Evolutionary conservation across 768 basidiomycete species (phyloP).

Genomic region (Lactarius sp.): DNA sequence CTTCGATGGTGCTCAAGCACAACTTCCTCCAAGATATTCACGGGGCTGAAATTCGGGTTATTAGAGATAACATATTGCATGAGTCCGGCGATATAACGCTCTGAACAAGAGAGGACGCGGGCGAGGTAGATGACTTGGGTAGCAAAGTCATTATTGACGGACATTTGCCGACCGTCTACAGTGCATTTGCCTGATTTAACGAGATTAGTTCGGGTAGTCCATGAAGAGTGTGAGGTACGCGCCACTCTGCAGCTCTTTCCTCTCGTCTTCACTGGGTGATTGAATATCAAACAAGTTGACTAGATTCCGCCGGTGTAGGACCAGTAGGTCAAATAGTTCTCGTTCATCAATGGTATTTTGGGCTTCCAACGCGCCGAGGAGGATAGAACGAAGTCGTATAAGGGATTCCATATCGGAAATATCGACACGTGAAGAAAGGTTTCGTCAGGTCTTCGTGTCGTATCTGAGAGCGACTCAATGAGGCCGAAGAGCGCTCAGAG

Average conservation of each 20-base stretch:
- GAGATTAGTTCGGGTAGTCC: not conserved
- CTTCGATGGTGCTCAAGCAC: conserved; percentile 64
- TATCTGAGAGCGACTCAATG: not conserved
- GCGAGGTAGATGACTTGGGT: conserved; percentile 75
- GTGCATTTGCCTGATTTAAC: conserved; percentile 54
- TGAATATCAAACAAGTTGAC: conserved; percentile 63
- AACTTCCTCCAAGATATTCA: conserved; percentile 58
- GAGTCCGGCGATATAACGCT: conserved; percentile 69
- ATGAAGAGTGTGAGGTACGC: conserved; percentile 24
- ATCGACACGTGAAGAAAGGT: not conserved
- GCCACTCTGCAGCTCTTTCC: conserved; percentile 67
- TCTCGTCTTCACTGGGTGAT: conserved; percentile 55
- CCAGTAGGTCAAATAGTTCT: conserved; percentile 69
- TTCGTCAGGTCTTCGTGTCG: not conserved
- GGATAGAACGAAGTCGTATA: conserved; percentile 48
- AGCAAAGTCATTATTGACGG: conserved; percentile 75
- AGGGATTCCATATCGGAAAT: conserved; percentile 50
- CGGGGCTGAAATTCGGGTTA: conserved; percentile 58
- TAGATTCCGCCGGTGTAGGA: conserved; percentile 60
- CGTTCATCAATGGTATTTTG: conserved; percentile 55
- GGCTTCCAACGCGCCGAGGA: conserved; percentile 45
- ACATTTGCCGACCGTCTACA: conserved; percentile 60
- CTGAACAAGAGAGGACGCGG: conserved; percentile 76
- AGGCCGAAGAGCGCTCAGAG: not conserved
- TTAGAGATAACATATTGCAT: conserved; percentile 57